phyloP scores from a whole-genome alignment of 2,329 filamentous ascomycete genomes.

The Chrysoporthe cubensis region DNA sequence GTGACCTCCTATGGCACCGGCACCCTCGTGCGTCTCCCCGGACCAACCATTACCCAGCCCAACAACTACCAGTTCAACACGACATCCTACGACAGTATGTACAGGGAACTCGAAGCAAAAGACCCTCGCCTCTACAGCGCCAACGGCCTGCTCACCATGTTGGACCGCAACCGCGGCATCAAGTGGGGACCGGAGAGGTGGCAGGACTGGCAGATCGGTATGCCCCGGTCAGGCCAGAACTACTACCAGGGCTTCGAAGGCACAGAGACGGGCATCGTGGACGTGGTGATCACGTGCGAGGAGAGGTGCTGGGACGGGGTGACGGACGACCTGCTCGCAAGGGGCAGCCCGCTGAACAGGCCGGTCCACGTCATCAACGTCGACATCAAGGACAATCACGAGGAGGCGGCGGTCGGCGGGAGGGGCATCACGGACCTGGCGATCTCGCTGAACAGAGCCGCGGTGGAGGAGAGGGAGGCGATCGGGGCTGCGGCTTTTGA shows the following conservation, averaged over 20 bases:
- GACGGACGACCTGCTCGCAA: conserved; percentile 85
- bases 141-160: conserved; percentile 95
- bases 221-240: conserved; percentile 77
- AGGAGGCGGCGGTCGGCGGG: conserved; percentile 90
- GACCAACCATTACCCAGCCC: conserved; percentile 86
- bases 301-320: conserved; percentile 98
- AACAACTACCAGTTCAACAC: conserved; percentile 99
- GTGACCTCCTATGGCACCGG: conserved; percentile 98
- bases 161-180: conserved; percentile 85
- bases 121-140: conserved; percentile 85
- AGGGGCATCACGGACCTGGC: conserved; percentile 91
- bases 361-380: conserved; percentile 98
- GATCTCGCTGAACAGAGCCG: conserved; percentile 79
- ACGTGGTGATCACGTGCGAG: conserved; percentile 96
- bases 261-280: conserved; percentile 86
- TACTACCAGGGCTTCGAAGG: conserved; percentile 78
- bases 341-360: conserved; percentile 84
- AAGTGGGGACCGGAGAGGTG: conserved; percentile 97
- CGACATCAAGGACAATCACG: conserved; percentile 97
- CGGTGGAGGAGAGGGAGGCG: conserved; percentile 73
- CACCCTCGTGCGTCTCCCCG: conserved; percentile 89
- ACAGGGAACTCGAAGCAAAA: conserved; percentile 84
- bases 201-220: conserved; percentile 94
- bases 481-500: conserved; percentile 71
- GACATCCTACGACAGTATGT: conserved; percentile 94